A percentile compares a stretch with the other conserved stretches of the same genome.
Evolutionary conservation across 352 stramenopile genomes (phyloP).

Genomic region (Phytophthora idaei): DNA sequence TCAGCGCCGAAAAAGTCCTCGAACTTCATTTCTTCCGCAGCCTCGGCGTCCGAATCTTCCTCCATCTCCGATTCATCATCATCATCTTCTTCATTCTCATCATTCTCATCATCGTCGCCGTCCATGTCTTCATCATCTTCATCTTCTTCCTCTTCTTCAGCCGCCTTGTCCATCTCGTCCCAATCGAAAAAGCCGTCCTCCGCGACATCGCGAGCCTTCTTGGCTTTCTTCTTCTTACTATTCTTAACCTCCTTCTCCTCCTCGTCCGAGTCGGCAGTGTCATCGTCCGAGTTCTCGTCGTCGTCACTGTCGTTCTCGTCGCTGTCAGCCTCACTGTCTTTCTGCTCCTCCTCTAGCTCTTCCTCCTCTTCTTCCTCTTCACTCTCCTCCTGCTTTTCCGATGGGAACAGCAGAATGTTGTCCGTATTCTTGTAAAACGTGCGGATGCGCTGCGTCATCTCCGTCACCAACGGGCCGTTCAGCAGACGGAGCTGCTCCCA

Average conservation of each 20-base stretch:
- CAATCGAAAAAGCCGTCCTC: constrained; percentile 89
- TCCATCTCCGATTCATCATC: constrained; percentile 61
- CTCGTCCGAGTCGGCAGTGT: constrained; percentile 27
- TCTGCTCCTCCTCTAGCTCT: constrained; percentile 27
- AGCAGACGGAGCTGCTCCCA: constrained; percentile 88
- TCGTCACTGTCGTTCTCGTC: constrained; percentile 38
- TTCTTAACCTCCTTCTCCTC: constrained; percentile 44
- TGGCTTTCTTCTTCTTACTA: constrained; percentile 47
- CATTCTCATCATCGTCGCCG: constrained; percentile 39
- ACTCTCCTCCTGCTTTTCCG: constrained; percentile 46
- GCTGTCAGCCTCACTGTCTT: constrained; percentile 32
- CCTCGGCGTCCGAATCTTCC: constrained; percentile 56
- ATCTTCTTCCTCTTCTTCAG: constrained; percentile 68
- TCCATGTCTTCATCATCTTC: constrained; percentile 44
- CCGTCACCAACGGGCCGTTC: constrained; percentile 72
- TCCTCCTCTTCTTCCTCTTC: constrained; percentile 38
- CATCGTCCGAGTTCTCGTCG: constrained; percentile 26
- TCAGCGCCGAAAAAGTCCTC: constrained; percentile 69
- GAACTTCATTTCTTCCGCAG: constrained; percentile 61
- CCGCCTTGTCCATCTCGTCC: constrained; percentile 88
- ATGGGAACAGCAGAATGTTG: constrained; percentile 62
- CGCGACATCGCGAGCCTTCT: constrained; percentile 68
- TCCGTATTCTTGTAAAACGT: constrained; percentile 66
- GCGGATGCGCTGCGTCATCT: constrained; percentile 77
- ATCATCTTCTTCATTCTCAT: constrained; percentile 50